Percentiles rank a stretch among this genome's conserved stretches.
Evolutionary conservation across 306 rosid species (phyloP).

Genomic region (Cicer arietinum): DNA sequence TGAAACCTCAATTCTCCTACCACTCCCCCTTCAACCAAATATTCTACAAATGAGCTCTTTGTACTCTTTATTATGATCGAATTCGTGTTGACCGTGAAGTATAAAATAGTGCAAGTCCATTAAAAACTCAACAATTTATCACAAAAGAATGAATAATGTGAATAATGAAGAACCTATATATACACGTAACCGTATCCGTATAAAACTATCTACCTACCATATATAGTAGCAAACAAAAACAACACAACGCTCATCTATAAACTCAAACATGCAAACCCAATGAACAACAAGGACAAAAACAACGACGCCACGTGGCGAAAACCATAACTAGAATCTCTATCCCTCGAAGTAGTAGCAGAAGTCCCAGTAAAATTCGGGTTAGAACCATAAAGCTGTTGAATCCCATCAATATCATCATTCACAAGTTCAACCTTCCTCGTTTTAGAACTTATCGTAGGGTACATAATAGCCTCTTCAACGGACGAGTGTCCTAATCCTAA

Average conservation of each 20-base stretch:
- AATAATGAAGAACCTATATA: constrained; percentile 20
- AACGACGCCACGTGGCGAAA: constrained; percentile 23
- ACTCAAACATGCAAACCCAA: constrained; percentile 44
- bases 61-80: too few species aligned
- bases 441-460: constrained; percentile 66
- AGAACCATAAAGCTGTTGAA: constrained; percentile 70
- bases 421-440: constrained; percentile 69
- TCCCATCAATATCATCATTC: constrained; percentile 69
- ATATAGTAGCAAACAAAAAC: background rate
- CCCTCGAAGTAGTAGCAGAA: constrained; percentile 44
- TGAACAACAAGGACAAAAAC: constrained; percentile 4
- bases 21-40: too few species aligned
- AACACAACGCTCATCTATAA: background rate
- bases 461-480: constrained; percentile 77
- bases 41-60: too few species aligned
- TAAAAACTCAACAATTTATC: too few species aligned
- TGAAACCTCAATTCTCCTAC: too few species aligned
- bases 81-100: too few species aligned
- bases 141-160: constrained; percentile 36
- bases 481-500: constrained; percentile 89
- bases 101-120: too few species aligned
- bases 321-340: constrained; percentile 55
- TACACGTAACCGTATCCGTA: constrained; percentile 12
- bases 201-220: background rate
- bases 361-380: constrained; percentile 62